Evolutionary conservation across 768 basidiomycete species (phyloP).

Genomic region (Xerocomus spinulosus): DNA sequence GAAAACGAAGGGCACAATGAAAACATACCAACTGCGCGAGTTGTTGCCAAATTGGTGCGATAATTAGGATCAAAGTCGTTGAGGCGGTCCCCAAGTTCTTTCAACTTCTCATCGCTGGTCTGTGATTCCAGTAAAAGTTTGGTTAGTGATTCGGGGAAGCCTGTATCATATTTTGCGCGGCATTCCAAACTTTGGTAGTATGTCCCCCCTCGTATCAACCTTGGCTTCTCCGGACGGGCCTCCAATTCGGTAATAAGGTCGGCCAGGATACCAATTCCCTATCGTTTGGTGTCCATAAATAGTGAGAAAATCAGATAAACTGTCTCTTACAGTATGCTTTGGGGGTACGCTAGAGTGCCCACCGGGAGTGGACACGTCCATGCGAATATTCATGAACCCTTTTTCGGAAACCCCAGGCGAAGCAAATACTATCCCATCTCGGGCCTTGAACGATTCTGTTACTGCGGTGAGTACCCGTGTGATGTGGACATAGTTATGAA

Average conservation of each 20-base stretch:
- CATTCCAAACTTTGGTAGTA: slow-evolving; percentile 37
- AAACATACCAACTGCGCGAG: slow-evolving; percentile 25
- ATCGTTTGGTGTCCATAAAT: not conserved
- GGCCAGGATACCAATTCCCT: slow-evolving; percentile 50
- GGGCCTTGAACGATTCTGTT: slow-evolving; percentile 27
- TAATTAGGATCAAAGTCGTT: slow-evolving; percentile 20
- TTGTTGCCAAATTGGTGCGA: slow-evolving; percentile 22
- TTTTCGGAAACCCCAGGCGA: slow-evolving; percentile 36
- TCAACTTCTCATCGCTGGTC: slow-evolving; percentile 16
- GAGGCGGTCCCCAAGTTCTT: slow-evolving; percentile 14
- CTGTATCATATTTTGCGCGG: slow-evolving; percentile 36
- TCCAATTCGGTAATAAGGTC: slow-evolving; percentile 45
- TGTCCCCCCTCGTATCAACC: slow-evolving; percentile 24
- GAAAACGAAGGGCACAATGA: not conserved
- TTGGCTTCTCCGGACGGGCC: slow-evolving; percentile 36
- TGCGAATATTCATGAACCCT: slow-evolving; percentile 39
- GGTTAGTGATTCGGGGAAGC: slow-evolving; percentile 24
- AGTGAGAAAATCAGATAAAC: slow-evolving; percentile 25
- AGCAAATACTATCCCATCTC: slow-evolving; percentile 31
- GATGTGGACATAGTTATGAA: not conserved
- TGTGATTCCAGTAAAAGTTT: slow-evolving; percentile 23
- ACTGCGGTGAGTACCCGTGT: too few species aligned
- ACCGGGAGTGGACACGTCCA: slow-evolving; percentile 43
- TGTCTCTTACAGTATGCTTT: slow-evolving; percentile 41
- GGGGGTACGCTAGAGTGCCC: slow-evolving; percentile 55